These are phyloP conservation scores for Pseudohalonectria lignicola DNA, from an alignment of 2,329 filamentous ascomycete species.

Conservation along the genomic window DNA sequence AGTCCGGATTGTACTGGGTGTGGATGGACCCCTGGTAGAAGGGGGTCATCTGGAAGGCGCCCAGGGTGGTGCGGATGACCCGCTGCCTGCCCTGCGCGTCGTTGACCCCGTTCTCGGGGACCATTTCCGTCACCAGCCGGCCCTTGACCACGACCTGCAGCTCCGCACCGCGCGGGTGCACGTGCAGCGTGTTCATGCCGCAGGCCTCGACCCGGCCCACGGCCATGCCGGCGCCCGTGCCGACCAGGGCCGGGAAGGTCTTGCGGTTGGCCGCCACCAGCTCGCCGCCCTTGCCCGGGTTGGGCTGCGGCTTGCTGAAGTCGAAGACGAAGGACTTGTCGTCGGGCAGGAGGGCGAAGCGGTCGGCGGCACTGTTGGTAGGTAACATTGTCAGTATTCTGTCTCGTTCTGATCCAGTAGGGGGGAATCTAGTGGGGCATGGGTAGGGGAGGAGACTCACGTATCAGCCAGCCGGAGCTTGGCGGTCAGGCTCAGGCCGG, in stretches of 20 bases:
- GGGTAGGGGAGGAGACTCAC: slow-evolving; percentile 17
- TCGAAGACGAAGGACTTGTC: slow-evolving; percentile 36
- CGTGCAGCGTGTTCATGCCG: slow-evolving; percentile 38
- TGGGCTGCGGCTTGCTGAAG: slow-evolving; percentile 24
- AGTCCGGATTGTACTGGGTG: slow-evolving; percentile 45
- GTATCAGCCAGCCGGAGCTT: slow-evolving; percentile 27
- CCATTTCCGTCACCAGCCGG: slow-evolving; percentile 29
- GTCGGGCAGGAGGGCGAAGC: slow-evolving; percentile 28
- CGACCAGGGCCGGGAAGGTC: slow-evolving; percentile 44
- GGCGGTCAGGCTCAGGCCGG: slow-evolving; percentile 17
- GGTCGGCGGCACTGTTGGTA: slow-evolving; percentile 29
- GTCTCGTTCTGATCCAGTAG: too few relatives aligned
- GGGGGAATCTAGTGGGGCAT: too few relatives aligned
- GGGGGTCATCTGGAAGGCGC: slow-evolving; percentile 35
- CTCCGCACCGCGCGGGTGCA: slow-evolving; percentile 35
- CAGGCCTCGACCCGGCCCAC: slow-evolving; percentile 37
- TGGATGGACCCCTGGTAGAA: slow-evolving; percentile 45
- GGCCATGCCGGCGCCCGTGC: slow-evolving; percentile 36
- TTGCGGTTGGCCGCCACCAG: slow-evolving; percentile 41
- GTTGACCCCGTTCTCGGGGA: slow-evolving; percentile 36
- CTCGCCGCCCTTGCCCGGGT: slow-evolving; percentile 31
- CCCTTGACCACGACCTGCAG: slow-evolving; percentile 34
- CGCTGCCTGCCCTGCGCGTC: slow-evolving; percentile 24
- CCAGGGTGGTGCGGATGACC: slow-evolving; percentile 21
- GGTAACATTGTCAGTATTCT: too few relatives aligned